These are phyloP conservation scores for Colletotrichum theobromicola DNA, from an alignment of 2,329 filamentous ascomycete genomes.

Conservation along the genomic window DNA sequence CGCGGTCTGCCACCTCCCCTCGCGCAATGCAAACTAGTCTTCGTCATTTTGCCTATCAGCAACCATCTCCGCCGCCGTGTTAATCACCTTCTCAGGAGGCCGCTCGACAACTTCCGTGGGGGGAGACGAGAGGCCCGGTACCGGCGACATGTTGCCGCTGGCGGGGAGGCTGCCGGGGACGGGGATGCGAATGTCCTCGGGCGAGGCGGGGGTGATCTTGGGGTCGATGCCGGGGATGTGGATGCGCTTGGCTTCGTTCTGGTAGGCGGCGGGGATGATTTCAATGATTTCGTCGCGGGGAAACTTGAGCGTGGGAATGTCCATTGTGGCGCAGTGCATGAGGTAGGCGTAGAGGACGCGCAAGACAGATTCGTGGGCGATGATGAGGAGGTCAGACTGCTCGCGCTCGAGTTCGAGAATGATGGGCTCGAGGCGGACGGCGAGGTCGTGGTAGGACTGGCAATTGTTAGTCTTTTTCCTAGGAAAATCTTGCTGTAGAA, in stretches of 20 bases:
- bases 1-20: neutral
- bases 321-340: conserved; percentile 96
- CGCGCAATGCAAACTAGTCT: conserved; percentile 37
- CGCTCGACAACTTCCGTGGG: conserved; percentile 49
- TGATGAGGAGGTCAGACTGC: conserved; percentile 96
- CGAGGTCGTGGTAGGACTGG: conserved; percentile 96
- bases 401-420: conserved; percentile 97
- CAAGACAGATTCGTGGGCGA: conserved; percentile 97
- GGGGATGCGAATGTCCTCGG: conserved; percentile 81
- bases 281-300: conserved; percentile 98
- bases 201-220: conserved; percentile 75
- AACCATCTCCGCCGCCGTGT: conserved; percentile 54
- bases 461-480: neutral
- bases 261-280: conserved; percentile 96
- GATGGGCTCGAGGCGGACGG: conserved; percentile 96
- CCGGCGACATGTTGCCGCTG: conserved; percentile 48
- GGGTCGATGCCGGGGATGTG: conserved; percentile 75
- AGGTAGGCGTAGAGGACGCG: conserved; percentile 96
- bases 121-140: conserved; percentile 53
- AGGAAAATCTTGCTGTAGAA: neutral
- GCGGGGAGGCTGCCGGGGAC: conserved; percentile 57
- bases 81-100: conserved; percentile 54
- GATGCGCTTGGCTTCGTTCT: conserved; percentile 92
- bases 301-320: conserved; percentile 92
- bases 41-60: conserved; percentile 59